phyloP scores from a whole-genome alignment of 352 stramenopile species.

The Halophytophthora polymorphica region DNA sequence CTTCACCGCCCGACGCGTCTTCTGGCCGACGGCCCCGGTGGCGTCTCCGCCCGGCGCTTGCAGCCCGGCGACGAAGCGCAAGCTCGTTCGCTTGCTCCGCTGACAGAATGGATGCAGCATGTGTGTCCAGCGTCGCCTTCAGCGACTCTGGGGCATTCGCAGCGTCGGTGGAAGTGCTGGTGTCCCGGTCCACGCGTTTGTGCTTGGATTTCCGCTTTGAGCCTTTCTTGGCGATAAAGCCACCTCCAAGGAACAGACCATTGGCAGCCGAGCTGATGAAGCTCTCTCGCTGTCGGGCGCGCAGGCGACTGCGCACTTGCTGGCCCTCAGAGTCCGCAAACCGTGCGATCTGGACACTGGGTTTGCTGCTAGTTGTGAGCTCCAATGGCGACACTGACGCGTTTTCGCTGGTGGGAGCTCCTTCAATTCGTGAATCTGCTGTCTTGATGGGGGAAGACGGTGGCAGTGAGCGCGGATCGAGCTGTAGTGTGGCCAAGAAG shows the following conservation, averaged over 20 bases:
- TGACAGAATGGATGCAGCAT: conserved; percentile 16
- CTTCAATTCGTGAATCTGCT: not conserved
- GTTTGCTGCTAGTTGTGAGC: not conserved
- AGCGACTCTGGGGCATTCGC: conserved; percentile 11
- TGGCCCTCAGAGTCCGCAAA: conserved; percentile 7
- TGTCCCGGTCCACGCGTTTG: conserved; percentile 5
- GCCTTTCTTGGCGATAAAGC: conserved; percentile 31
- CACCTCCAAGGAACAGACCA: conserved; percentile 33
- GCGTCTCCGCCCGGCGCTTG: conserved; percentile 4
- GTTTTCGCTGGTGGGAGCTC: not conserved
- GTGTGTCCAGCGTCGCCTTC: conserved; percentile 9
- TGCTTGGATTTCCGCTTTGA: conserved; percentile 4
- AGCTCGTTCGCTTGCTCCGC: conserved; percentile 15
- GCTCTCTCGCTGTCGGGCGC: conserved; percentile 16
- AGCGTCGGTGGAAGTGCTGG: conserved; percentile 3
- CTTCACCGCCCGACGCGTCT: not conserved
- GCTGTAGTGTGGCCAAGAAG: conserved; percentile 28
- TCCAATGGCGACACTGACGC: not conserved
- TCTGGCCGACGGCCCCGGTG: conserved; percentile 8
- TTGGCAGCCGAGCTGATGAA: conserved; percentile 19
- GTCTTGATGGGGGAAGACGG: not conserved
- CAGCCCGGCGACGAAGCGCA: conserved; percentile 20
- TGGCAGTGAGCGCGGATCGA: conserved; percentile 8
- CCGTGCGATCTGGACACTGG: not conserved
- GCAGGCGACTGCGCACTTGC: conserved; percentile 10